Percentiles rank a stretch among this genome's conserved stretches.
These are phyloP conservation scores for Talinum fruticosum DNA, from an alignment of 148 eudicot genomes.

Conservation along the genomic window DNA sequence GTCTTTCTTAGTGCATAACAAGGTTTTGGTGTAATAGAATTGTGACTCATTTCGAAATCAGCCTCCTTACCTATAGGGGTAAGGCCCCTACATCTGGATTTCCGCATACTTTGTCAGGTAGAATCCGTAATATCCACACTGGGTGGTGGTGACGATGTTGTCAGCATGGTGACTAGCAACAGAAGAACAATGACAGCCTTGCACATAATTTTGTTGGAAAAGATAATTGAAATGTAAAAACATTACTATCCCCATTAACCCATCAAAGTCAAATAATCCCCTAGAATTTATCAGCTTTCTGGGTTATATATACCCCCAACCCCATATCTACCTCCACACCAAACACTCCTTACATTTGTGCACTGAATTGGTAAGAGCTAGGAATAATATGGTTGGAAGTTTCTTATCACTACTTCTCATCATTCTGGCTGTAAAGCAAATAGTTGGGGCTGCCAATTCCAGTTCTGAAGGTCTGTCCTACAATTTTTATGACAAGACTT, in stretches of 20 bases:
- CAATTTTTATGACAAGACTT: slow-evolving; percentile 26
- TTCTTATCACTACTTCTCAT: slow-evolving; percentile 13
- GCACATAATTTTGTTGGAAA: not conserved
- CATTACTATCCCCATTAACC: not conserved
- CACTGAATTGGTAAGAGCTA: slow-evolving; percentile 14
- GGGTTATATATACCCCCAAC: slow-evolving; percentile 25
- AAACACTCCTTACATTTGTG: slow-evolving; percentile 17
- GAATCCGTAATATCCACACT: too few species aligned
- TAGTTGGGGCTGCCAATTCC: slow-evolving; percentile 11
- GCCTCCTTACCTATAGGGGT: too few species aligned
- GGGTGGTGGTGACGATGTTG: too few species aligned
- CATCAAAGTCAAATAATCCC: not conserved
- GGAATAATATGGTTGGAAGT: slow-evolving; percentile 25
- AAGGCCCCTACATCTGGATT: too few species aligned
- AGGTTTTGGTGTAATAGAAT: not conserved
- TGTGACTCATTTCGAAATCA: too few species aligned
- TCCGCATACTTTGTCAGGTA: too few species aligned
- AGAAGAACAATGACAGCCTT: not conserved
- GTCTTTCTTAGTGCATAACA: not conserved
- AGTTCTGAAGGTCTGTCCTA: slow-evolving; percentile 27
- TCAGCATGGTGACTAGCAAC: not conserved
- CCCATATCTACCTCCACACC: slow-evolving; percentile 17
- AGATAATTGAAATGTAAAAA: not conserved
- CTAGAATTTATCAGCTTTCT: slow-evolving; percentile 2
- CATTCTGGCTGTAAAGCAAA: slow-evolving; percentile 14